phyloP scores from a whole-genome alignment of 257 asterid genomes.

The Apocynum venetum region DNA sequence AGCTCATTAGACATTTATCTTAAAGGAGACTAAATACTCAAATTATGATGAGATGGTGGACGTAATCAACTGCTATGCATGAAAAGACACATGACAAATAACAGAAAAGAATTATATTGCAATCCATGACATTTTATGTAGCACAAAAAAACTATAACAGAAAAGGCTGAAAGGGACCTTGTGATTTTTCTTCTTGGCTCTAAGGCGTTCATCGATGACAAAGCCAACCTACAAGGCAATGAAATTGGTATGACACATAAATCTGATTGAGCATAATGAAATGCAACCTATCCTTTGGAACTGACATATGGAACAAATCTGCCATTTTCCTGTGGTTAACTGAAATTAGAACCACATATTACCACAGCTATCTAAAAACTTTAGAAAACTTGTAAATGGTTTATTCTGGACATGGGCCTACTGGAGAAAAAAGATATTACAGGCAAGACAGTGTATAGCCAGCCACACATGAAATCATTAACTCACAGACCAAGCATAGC shows the following conservation, averaged over 20 bases:
- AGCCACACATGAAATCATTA: neutral
- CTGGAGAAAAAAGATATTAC: neutral
- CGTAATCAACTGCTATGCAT: neutral
- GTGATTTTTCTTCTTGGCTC: constrained; percentile 62
- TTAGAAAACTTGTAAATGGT: neutral
- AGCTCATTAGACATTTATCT: constrained; percentile 1
- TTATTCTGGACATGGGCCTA: neutral
- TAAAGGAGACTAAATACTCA: neutral
- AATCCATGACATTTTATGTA: neutral
- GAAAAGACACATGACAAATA: neutral
- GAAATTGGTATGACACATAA: constrained; percentile 9
- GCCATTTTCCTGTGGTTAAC: neutral
- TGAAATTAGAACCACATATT: neutral
- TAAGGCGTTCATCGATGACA: constrained; percentile 85
- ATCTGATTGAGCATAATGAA: neutral
- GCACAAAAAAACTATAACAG: neutral
- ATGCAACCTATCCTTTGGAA: neutral
- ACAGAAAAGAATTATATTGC: neutral
- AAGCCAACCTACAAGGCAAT: constrained; percentile 57
- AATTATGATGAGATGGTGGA: neutral
- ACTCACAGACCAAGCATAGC: neutral
- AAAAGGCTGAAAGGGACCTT: constrained; percentile 47
- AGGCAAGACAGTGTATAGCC: neutral
- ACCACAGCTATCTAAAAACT: neutral
- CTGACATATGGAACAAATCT: neutral